These are phyloP conservation scores for Cynara cardunculus DNA, from an alignment of 129 eudicot genomes.

Conservation along the genomic window DNA sequence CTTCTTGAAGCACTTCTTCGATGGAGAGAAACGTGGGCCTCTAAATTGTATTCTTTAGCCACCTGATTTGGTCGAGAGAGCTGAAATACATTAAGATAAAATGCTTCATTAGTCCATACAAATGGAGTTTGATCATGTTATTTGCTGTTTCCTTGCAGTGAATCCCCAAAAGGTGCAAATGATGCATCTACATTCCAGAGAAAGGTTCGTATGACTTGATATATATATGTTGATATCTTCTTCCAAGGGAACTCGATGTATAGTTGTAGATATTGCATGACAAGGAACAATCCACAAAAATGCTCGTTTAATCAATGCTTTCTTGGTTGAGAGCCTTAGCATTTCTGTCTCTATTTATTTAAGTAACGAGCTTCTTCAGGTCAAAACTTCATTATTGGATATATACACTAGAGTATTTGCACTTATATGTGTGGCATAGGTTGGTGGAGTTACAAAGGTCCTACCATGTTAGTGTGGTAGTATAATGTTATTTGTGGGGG, in stretches of 20 bases:
- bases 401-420: too few relatives aligned
- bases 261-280: background rate
- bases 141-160: slow-evolving; percentile 58
- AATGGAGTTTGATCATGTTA: slow-evolving; percentile 21
- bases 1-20: slow-evolving; percentile 93
- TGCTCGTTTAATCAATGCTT: too few relatives aligned
- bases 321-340: too few relatives aligned
- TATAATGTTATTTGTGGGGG: too few relatives aligned
- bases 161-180: slow-evolving; percentile 96
- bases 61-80: slow-evolving; percentile 3
- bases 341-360: too few relatives aligned
- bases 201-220: slow-evolving; percentile 57
- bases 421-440: too few relatives aligned
- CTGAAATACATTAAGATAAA: slow-evolving; percentile 6
- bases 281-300: background rate
- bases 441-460: too few relatives aligned
- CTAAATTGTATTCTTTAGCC: slow-evolving; percentile 2
- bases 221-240: background rate
- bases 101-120: slow-evolving; percentile 5
- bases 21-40: slow-evolving; percentile 90
- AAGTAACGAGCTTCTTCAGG: too few relatives aligned
- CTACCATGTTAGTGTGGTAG: too few relatives aligned
- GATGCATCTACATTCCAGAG: slow-evolving; percentile 98
- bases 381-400: too few relatives aligned
- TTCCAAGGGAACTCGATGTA: background rate